A percentile compares a stretch with the other conserved stretches of the same genome.
These are phyloP conservation scores for Inosperma sp. DNA, from an alignment of 768 basidiomycete species.

Conservation along the genomic window DNA sequence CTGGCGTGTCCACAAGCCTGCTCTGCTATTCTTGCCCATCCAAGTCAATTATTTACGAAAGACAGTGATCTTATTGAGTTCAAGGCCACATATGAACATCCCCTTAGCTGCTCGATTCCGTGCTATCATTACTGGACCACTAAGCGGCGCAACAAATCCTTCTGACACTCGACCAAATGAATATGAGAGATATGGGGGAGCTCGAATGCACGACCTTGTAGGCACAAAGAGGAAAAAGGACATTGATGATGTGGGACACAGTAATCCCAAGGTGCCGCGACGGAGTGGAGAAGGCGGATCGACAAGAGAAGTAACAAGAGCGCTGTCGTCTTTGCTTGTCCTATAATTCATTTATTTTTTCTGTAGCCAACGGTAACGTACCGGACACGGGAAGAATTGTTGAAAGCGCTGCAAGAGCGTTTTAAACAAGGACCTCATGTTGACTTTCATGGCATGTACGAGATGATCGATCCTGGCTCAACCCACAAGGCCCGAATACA, in stretches of 20 bases:
- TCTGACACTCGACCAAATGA: constrained; percentile 8
- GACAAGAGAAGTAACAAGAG: constrained; percentile 20
- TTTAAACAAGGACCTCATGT: constrained; percentile 34
- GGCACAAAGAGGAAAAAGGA: constrained; percentile 19
- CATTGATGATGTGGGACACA: constrained; percentile 16
- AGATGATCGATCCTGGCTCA: constrained; percentile 25
- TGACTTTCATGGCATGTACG: constrained; percentile 42
- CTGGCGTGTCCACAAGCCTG: no score
- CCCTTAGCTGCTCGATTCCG: constrained; percentile 26
- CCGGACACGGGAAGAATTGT: constrained; percentile 28
- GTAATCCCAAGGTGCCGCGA: constrained; percentile 20
- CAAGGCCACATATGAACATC: neutral
- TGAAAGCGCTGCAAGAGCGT: constrained; percentile 29
- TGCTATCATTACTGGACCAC: constrained; percentile 28
- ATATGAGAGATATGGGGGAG: constrained; percentile 18
- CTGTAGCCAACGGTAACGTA: constrained; percentile 28
- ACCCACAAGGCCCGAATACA: constrained; percentile 42
- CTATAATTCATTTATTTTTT: constrained; percentile 7
- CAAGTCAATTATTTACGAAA: no score
- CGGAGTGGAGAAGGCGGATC: constrained; percentile 20
- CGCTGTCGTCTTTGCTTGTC: neutral
- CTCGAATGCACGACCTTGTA: constrained; percentile 11
- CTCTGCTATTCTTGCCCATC: no score
- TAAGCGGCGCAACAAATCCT: neutral
- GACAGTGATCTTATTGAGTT: no score